Conservation (phyloP, 1,284 basidiomycete species). For the Boletus subluridellus region DNA sequence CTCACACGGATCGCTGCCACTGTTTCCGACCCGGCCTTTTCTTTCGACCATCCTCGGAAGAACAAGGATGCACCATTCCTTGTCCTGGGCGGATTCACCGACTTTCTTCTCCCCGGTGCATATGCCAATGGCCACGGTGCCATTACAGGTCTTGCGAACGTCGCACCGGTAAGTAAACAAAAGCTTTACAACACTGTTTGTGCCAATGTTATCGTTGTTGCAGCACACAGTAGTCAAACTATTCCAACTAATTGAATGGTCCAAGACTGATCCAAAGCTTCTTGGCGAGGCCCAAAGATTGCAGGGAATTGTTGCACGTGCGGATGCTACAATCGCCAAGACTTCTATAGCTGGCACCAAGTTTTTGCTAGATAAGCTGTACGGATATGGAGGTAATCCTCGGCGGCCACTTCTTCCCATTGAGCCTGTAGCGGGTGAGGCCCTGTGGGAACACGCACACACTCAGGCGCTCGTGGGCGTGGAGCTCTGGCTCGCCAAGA, state of each 20-base stretch:
- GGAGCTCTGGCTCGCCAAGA: conserved; percentile 59
- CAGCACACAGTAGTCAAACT: conserved; percentile 61
- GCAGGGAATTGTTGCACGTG: conserved; percentile 76
- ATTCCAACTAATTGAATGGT: conserved; percentile 57
- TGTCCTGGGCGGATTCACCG: conserved; percentile 74
- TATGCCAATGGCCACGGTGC: conserved; percentile 72
- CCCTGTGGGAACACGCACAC: conserved; percentile 68
- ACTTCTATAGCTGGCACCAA: conserved; percentile 82
- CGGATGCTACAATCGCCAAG: conserved; percentile 78
- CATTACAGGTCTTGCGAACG: conserved; percentile 77
- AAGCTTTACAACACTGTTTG: background rate
- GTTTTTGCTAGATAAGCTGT: conserved; percentile 66
- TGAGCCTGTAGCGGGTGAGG: conserved; percentile 48
- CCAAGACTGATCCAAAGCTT: conserved; percentile 51
- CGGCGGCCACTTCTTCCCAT: conserved; percentile 73
- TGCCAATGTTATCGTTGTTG: background rate
- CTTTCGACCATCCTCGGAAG: conserved; percentile 59
- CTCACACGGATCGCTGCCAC: conserved; percentile 75
- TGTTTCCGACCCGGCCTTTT: conserved; percentile 60
- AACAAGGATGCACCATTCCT: conserved; percentile 64
- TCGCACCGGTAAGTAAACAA: conserved; percentile 61
- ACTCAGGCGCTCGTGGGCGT: conserved; percentile 62
- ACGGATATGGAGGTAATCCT: conserved; percentile 74
- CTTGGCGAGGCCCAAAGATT: conserved; percentile 70
- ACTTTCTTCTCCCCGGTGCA: conserved; percentile 73